Conservation (phyloP, 2,329 filamentous ascomycete species). For the Colletotrichum nymphaeae region DNA sequence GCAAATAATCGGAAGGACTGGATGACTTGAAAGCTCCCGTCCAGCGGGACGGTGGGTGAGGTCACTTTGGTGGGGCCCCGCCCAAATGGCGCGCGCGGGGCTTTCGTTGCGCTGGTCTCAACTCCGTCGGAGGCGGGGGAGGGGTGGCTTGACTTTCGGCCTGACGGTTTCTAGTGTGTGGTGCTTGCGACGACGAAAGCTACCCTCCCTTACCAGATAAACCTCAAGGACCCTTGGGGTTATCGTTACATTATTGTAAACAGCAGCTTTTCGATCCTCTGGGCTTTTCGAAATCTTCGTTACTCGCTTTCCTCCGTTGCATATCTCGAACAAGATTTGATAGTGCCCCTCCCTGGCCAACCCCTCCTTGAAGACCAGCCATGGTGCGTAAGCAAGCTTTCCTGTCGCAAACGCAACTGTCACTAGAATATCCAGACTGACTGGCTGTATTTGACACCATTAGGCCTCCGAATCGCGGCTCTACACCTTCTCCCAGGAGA, state of each 20-base stretch:
- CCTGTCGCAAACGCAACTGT: neutral
- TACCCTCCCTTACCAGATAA: neutral
- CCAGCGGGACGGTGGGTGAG: slow-evolving; percentile 23
- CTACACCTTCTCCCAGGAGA: slow-evolving; percentile 93
- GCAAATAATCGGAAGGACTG: slow-evolving; percentile 5
- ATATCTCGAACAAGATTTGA: neutral
- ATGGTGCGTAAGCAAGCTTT: slow-evolving; percentile 17
- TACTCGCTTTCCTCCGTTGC: neutral
- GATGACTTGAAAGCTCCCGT: slow-evolving; percentile 4
- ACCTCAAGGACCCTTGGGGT: neutral
- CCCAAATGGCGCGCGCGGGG: slow-evolving; percentile 14
- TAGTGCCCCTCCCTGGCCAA: neutral
- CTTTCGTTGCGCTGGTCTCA: slow-evolving; percentile 12
- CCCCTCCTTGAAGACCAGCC: neutral
- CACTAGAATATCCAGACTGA: slow-evolving; percentile 19
- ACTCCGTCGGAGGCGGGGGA: slow-evolving; percentile 12
- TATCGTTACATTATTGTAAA: neutral
- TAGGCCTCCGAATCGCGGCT: slow-evolving; percentile 84
- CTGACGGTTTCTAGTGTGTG: slow-evolving; percentile 3
- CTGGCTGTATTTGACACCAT: neutral
- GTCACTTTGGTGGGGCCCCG: slow-evolving; percentile 30
- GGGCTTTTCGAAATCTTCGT: neutral
- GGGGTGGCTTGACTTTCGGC: slow-evolving; percentile 29
- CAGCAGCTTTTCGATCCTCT: neutral
- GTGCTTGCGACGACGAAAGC: neutral